These are phyloP conservation scores for Aspergillus wentii DNA, from an alignment of 495 filamentous ascomycete genomes.

Conservation along the genomic window DNA sequence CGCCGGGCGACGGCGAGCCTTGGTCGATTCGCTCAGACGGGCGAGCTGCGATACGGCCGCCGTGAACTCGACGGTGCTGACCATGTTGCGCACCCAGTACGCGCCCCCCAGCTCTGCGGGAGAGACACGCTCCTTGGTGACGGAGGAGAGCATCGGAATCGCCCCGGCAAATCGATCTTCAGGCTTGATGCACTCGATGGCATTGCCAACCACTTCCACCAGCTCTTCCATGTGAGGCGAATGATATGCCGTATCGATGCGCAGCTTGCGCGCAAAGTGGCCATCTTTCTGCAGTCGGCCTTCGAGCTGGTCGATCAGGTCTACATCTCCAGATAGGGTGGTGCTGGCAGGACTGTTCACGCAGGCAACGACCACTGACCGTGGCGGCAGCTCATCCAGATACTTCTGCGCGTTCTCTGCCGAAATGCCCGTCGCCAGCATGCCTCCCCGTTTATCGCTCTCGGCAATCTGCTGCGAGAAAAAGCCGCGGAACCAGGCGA, in stretches of 20 bases:
- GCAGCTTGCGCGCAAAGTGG: constrained; percentile 33
- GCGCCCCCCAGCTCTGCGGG: constrained; percentile 12
- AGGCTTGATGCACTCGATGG: constrained; percentile 31
- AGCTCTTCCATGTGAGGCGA: constrained; percentile 44
- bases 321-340: constrained; percentile 44
- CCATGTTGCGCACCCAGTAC: constrained; percentile 48
- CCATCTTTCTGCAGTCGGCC: constrained; percentile 19
- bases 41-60: constrained; percentile 28
- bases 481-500: background rate
- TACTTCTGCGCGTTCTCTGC: background rate
- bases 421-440: background rate
- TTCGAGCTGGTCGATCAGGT: constrained; percentile 25
- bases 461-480: background rate
- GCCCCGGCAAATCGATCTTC: constrained; percentile 10
- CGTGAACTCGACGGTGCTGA: constrained; percentile 39
- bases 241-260: constrained; percentile 42
- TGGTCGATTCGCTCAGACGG: constrained; percentile 2
- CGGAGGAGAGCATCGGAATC: constrained; percentile 33
- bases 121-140: constrained; percentile 24
- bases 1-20: constrained; percentile 4
- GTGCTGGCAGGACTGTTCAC: constrained; percentile 43
- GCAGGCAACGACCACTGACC: constrained; percentile 36
- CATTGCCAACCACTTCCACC: constrained; percentile 26
- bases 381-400: background rate
- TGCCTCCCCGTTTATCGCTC: background rate